Evolutionary conservation across 306 rosid genomes (phyloP), one percentile per base, ranked within the genome.

Genomic region (Glycine latifolia): DNA sequence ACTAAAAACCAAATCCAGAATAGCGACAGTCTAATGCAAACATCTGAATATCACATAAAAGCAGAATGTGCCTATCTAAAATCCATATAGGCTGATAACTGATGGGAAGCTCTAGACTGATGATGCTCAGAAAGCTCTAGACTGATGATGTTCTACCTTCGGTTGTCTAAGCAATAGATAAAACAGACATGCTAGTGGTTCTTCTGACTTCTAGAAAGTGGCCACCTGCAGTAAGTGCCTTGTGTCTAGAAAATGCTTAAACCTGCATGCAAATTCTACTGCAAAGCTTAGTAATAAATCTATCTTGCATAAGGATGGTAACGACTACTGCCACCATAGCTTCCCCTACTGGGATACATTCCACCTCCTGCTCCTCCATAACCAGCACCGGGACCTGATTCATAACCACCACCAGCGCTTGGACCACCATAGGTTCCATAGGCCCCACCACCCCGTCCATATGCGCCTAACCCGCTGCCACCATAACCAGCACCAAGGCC

Each of bases 271-370:
- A 89, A 71, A 82, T 84, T 81, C 91, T 88, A 89, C 15, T 3
- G 55, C 49, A 77, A 75, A 85, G 85, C 88, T 86, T 89, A 89
- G 73, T 76, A 78, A 82, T 75, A 61, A 56, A 86, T 79, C 95
- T 89, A 89, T 86, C 91, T 83, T 77, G 89, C 78, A 74, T 86
- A 88, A 54, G 91, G 91, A 82, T 88, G 91, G 81, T 83, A 86
- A 14, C 91, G 89, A 81, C 85, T 88, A 86, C 83, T 81, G 69
- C 91, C 91, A 62, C 89, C 86, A 78, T 88, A 88, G 80, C 86
- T 62, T 75, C 84, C 89, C 82, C 89, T 88, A 86, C 85, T 82
- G 80, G 85, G 79, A 84, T 86, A 88, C 10, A 67, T 46, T 46
- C 88, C 91, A 65, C 72, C 89, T 73, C 89, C 89, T 1, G 88